Evolutionary conservation across 1,139 yeast species (phyloP).

Genomic region (Pichia cactophila): DNA sequence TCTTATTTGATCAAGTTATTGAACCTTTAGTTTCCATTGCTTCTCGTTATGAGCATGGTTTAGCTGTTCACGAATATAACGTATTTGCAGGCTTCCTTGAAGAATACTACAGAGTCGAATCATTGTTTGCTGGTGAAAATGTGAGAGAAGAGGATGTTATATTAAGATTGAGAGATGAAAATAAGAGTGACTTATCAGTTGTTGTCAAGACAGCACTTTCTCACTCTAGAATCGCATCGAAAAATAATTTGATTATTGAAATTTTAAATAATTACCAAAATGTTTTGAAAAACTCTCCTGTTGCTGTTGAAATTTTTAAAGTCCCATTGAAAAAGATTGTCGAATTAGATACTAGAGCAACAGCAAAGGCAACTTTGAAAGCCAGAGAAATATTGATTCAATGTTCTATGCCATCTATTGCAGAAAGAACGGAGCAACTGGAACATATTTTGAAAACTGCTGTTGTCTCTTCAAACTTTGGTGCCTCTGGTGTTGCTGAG

Average conservation of each 20-base stretch:
- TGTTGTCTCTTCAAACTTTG: slow-evolving; percentile 83
- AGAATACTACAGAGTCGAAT: slow-evolving; percentile 72
- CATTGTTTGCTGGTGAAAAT: slow-evolving; percentile 65
- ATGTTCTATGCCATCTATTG: slow-evolving; percentile 91
- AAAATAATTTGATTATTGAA: slow-evolving; percentile 82
- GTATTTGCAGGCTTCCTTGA: slow-evolving; percentile 64
- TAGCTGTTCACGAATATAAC: slow-evolving; percentile 73
- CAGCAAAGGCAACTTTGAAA: slow-evolving; percentile 91
- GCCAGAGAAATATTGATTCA: slow-evolving; percentile 95
- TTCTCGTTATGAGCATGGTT: slow-evolving; percentile 62
- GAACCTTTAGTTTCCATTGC: slow-evolving; percentile 73
- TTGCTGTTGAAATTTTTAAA: slow-evolving; percentile 63
- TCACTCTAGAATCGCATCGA: slow-evolving; percentile 89
- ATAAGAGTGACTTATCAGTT: slow-evolving; percentile 64
- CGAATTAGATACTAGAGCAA: slow-evolving; percentile 79
- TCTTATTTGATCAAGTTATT: slow-evolving; percentile 46
- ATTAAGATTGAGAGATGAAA: slow-evolving; percentile 77
- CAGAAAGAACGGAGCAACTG: slow-evolving; percentile 93
- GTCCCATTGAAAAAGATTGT: slow-evolving; percentile 70
- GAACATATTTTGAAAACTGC: slow-evolving; percentile 92
- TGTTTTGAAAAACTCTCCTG: slow-evolving; percentile 51
- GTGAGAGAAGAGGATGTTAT: slow-evolving; percentile 82
- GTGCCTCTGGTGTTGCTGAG: slow-evolving; percentile 63
- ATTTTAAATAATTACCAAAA: slow-evolving; percentile 78
- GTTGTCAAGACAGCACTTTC: slow-evolving; percentile 74